Conservation (phyloP, 805 yeast species). For the Schwanniomyces polymorphus region DNA sequence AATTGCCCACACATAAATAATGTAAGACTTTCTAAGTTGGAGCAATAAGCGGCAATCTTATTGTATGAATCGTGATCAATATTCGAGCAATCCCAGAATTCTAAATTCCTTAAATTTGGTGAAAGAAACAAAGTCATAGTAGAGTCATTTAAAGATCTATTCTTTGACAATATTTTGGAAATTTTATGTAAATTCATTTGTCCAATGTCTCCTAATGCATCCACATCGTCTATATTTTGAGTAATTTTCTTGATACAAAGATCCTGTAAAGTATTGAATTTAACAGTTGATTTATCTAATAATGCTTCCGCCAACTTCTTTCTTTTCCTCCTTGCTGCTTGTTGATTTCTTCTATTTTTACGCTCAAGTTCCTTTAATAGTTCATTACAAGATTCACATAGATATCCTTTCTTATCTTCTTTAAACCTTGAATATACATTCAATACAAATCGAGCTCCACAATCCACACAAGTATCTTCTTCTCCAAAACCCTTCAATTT, state of each 20-base stretch:
- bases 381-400: slow-evolving; percentile 64
- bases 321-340: slow-evolving; percentile 69
- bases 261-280: slow-evolving; percentile 76
- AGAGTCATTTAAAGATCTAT: slow-evolving; percentile 71
- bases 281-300: slow-evolving; percentile 65
- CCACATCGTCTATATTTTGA: slow-evolving; percentile 68
- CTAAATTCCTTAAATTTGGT: slow-evolving; percentile 54
- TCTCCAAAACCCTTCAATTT: slow-evolving; percentile 43
- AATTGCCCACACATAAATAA: slow-evolving; percentile 93
- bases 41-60: slow-evolving; percentile 76
- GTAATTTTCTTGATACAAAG: slow-evolving; percentile 71
- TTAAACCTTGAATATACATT: slow-evolving; percentile 64
- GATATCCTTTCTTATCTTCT: slow-evolving; percentile 56
- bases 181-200: slow-evolving; percentile 67
- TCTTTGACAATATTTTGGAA: slow-evolving; percentile 74
- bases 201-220: slow-evolving; percentile 86
- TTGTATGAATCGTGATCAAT: slow-evolving; percentile 64
- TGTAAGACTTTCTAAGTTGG: slow-evolving; percentile 62
- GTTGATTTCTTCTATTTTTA: slow-evolving; percentile 50
- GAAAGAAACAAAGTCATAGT: slow-evolving; percentile 76
- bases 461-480: slow-evolving; percentile 61
- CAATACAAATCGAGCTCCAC: slow-evolving; percentile 58
- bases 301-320: slow-evolving; percentile 83
- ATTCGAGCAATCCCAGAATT: slow-evolving; percentile 92
- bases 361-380: slow-evolving; percentile 39